Conservation (phyloP, 2,329 filamentous ascomycete species). For the Aspergillus pseudonomiae region DNA sequence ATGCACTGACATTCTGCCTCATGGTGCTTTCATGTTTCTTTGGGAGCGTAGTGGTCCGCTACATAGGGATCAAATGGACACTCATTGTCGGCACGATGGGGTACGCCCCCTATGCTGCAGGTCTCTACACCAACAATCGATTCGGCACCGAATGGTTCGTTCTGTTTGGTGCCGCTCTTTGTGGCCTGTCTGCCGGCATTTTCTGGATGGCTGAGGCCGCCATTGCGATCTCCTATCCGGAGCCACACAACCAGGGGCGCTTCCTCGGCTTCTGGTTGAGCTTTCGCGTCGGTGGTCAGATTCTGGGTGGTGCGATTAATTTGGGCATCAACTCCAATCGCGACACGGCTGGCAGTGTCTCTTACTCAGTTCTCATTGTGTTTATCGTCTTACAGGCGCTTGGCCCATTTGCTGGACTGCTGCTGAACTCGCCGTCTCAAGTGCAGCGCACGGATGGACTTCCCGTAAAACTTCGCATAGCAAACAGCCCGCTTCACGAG, state of each 20-base stretch:
- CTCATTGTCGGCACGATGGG: slow-evolving; percentile 73
- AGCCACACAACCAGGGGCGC: slow-evolving; percentile 67
- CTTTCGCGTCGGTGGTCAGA: slow-evolving; percentile 65
- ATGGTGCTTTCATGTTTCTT: slow-evolving; percentile 74
- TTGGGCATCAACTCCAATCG: slow-evolving; percentile 65
- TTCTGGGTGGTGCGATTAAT: slow-evolving; percentile 73
- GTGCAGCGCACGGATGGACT: slow-evolving; percentile 69
- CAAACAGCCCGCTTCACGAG: slow-evolving; percentile 60
- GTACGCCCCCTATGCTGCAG: slow-evolving; percentile 72
- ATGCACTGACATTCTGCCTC: slow-evolving; percentile 71
- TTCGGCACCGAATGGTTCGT: slow-evolving; percentile 71
- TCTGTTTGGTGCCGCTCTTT: slow-evolving; percentile 68
- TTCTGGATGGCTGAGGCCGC: slow-evolving; percentile 78
- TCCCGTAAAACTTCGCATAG: slow-evolving; percentile 62
- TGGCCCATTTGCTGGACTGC: slow-evolving; percentile 65
- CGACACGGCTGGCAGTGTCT: slow-evolving; percentile 64
- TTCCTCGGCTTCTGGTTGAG: slow-evolving; percentile 71
- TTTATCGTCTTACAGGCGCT: slow-evolving; percentile 72
- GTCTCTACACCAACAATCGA: slow-evolving; percentile 72
- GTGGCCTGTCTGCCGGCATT: slow-evolving; percentile 70
- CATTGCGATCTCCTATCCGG: slow-evolving; percentile 72
- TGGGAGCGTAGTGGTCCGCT: slow-evolving; percentile 64
- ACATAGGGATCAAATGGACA: slow-evolving; percentile 71
- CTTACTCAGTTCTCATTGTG: slow-evolving; percentile 68
- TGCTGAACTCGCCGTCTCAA: slow-evolving; percentile 63